These are phyloP conservation scores for Ophiobolus disseminans DNA, from an alignment of 2,329 filamentous ascomycete species.

Conservation along the genomic window DNA sequence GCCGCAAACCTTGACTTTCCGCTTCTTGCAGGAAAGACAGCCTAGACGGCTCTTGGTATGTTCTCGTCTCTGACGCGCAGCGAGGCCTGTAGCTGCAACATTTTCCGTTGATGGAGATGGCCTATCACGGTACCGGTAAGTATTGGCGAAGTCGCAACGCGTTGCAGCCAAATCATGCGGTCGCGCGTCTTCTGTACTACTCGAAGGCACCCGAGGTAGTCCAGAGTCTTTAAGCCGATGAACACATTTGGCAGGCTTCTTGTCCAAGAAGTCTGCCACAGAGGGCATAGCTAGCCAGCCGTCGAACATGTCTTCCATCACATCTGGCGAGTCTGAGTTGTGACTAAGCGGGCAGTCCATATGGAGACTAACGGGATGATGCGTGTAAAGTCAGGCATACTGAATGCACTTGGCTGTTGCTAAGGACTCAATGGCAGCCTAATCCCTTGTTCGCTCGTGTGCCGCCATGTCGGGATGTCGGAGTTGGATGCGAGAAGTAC, in stretches of 20 bases:
- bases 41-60: constrained; percentile 75
- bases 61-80: constrained; percentile 24
- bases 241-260: too few species aligned
- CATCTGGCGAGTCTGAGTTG: background rate
- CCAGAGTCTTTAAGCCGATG: too few species aligned
- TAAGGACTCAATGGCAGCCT: background rate
- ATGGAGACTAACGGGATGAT: background rate
- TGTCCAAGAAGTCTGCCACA: constrained; percentile 13
- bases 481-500: constrained; percentile 7
- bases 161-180: too few species aligned
- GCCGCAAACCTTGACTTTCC: constrained; percentile 70
- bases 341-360: background rate
- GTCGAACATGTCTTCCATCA: constrained; percentile 24
- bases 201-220: too few species aligned
- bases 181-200: too few species aligned
- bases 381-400: background rate
- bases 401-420: background rate
- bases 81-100: background rate
- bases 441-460: background rate
- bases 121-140: background rate
- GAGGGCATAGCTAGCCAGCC: constrained; percentile 22
- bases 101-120: background rate
- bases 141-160: too few species aligned
- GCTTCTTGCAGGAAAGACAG: constrained; percentile 69
- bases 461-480: constrained; percentile 6